Conservation (phyloP, 352 stramenopile genomes). For the Chrysophaeum taylorii region DNA sequence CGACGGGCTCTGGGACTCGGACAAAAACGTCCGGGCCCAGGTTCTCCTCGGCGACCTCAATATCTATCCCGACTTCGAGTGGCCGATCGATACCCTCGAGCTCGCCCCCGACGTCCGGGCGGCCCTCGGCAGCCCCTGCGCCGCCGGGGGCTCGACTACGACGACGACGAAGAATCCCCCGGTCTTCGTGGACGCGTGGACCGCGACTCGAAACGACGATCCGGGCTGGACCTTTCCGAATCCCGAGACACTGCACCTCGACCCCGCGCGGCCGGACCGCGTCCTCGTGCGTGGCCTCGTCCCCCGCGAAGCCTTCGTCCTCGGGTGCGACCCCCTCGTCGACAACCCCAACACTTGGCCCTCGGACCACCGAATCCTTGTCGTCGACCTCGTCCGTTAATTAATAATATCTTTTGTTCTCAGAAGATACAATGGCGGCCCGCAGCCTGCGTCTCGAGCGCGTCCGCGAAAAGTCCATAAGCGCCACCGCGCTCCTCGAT, state of each 20-base stretch:
- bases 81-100: neutral
- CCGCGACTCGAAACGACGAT: neutral
- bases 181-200: slow-evolving; percentile 1
- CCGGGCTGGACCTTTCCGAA: neutral
- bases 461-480: slow-evolving; percentile 4
- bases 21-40: neutral
- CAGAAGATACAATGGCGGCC: too few species aligned
- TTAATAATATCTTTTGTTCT: too few species aligned
- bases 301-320: neutral
- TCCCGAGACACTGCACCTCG: neutral
- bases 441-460: slow-evolving; percentile 13
- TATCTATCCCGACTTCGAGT: slow-evolving; percentile 5
- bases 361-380: too few species aligned
- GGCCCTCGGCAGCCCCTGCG: neutral
- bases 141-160: neutral
- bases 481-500: slow-evolving; percentile 15
- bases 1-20: neutral
- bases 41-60: slow-evolving; percentile 5
- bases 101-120: neutral
- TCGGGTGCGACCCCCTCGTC: slow-evolving; percentile 3
- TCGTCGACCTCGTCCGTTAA: too few species aligned
- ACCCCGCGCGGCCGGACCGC: slow-evolving; percentile 8
- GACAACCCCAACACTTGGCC: too few species aligned
- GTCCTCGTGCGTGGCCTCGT: neutral
- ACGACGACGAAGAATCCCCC: neutral